Evolutionary conservation across 108 stramenopile species (phyloP), one percentile per base, ranked within the genome.

Genomic region (Fistulifera solaris): DNA sequence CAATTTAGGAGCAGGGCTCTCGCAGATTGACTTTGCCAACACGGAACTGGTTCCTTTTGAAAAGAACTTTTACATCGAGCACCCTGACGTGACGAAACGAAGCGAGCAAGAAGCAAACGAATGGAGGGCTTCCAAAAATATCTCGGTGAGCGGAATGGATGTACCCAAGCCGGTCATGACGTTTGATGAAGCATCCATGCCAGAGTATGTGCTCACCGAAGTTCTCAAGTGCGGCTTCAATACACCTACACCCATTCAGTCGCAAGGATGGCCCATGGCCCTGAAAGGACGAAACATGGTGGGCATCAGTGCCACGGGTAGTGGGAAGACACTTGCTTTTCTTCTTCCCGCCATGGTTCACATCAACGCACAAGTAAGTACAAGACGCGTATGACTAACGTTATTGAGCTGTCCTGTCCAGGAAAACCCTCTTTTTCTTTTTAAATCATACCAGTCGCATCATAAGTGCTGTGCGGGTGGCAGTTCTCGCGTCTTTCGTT

Each of bases 211-310:
- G 6, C 64, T 97, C 19, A 63, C 52, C n/a, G 96, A 98, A 59
- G 95, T 99, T 6, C 54, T 93, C 43, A 88, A 93, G 67, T 86
- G 86, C 22, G 99, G 99, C 15, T 99, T 97, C 66, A 78, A 88
- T 7, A 77, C 71, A 56, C 99, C 99, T 0, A 94, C 99, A 31
- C 96, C 99, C 2, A 99, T 98, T 54, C 99, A 99, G 85, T 75
- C 80, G 24, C 98, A 99, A 62, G 97, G 98, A 15, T 99, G 98
- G 98, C 99, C 99, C n/a, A 97, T 99, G 94, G 99, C 97, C 0
- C 60, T 99, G 39, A 77, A 87, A 52, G 98, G 98, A 23, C 78
- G 85, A 40, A 97, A 99, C 67, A 94, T 97, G 81, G 96, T 99
- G 25, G 98, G 97, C 23, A 83, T 99, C 43, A 73, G 77, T 18